Evolutionary conservation across 78 protist genomes (phyloP).

Genomic region (Dictyostelium brefeldianum): DNA sequence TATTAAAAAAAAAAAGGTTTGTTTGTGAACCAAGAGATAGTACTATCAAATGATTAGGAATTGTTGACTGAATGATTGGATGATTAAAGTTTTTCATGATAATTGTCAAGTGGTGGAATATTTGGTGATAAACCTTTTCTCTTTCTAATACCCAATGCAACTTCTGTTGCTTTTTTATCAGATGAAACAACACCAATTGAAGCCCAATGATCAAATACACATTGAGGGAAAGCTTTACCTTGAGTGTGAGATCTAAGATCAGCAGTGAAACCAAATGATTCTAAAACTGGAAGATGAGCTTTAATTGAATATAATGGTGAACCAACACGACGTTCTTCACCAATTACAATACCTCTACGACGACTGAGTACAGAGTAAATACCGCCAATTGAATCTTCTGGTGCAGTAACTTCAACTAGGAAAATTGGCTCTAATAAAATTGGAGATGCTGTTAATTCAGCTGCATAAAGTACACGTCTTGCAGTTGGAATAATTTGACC

Average conservation of each 20-base stretch:
- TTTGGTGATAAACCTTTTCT: conserved; percentile 90
- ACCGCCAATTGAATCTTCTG: conserved; percentile 94
- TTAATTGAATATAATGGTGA: conserved; percentile 94
- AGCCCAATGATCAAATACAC: conserved; percentile 99
- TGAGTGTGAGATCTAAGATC: conserved; percentile 98
- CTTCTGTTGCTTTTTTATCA: conserved; percentile 62
- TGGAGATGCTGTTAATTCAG: conserved; percentile 92
- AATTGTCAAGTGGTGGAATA: not conserved
- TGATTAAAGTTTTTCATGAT: not conserved
- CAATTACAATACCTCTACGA: conserved; percentile 96
- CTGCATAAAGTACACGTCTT: conserved; percentile 95
- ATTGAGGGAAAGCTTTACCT: conserved; percentile 99
- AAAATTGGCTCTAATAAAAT: conserved; percentile 97
- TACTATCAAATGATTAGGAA: no score
- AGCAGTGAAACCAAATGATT: conserved; percentile 99
- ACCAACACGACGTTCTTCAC: conserved; percentile 94
- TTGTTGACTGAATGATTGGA: not conserved
- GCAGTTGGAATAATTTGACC: conserved; percentile 97
- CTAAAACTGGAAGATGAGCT: conserved; percentile 98
- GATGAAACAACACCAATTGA: conserved; percentile 87
- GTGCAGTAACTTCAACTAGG: conserved; percentile 96
- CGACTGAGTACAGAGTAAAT: conserved; percentile 94
- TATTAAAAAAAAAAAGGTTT: no score
- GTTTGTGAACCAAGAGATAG: no score
- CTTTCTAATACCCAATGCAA: conserved; percentile 88